Evolutionary conservation across 345 rosid species (phyloP).

Genomic region (Acer yangbiense): DNA sequence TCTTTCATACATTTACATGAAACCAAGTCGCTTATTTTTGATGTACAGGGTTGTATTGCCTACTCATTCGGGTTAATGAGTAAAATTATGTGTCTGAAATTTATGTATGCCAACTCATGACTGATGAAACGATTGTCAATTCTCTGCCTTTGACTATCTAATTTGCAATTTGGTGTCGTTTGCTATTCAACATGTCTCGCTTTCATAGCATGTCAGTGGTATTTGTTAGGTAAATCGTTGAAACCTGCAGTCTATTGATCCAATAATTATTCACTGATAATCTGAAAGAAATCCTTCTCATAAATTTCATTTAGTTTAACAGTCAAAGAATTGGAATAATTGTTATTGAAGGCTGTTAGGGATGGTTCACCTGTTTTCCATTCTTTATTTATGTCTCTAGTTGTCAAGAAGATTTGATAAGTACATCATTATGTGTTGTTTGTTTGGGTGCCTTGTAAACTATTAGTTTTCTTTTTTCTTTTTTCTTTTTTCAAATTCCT

Average conservation of each 20-base stretch:
- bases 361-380: not conserved
- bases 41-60: not conserved
- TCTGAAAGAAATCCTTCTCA: not conserved
- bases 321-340: too few species aligned
- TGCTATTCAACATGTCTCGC: not conserved
- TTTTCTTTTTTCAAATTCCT: not conserved
- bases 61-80: not conserved
- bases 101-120: not conserved
- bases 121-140: not conserved
- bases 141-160: not conserved
- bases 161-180: not conserved
- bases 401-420: conserved; percentile 2
- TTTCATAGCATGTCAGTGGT: not conserved
- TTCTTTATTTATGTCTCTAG: not conserved
- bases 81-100: not conserved
- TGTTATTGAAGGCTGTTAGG: not conserved
- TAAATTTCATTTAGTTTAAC: not conserved
- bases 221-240: conserved; percentile 64
- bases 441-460: too few species aligned
- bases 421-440: too few species aligned
- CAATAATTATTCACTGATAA: not conserved
- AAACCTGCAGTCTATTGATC: conserved; percentile 51
- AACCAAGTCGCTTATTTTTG: conserved; percentile 9
- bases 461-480: too few species aligned
- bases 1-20: too few species aligned